Base-by-base conservation (phyloP, 2,329 filamentous ascomycete species). In the Fusarium sp. region DNA sequence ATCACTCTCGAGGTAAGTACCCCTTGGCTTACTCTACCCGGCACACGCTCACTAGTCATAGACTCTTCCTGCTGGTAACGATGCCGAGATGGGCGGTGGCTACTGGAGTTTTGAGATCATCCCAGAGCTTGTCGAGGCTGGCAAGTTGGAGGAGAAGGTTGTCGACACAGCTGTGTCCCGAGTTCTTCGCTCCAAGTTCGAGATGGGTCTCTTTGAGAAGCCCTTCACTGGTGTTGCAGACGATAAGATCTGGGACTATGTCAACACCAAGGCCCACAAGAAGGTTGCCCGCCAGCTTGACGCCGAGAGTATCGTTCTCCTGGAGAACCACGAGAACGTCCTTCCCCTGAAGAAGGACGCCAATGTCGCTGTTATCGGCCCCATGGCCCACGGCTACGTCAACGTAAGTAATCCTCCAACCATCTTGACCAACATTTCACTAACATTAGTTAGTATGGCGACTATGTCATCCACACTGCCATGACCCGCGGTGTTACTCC, bases 11-110 rank as follows among this genome's bases (percentile, higher is more conserved):
- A 86, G 70, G 84, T 83, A 71, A 62, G 79, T 20, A 15, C 5
- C 11, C 6, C 2, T 3, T 24, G 1, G 20, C 10, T 2, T 5
- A 3, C 6, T 30, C 11, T 5, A 2, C 1, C 1, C 4, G 28
- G 3, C 9, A 22, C n/a, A n/a, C 50, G 3, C 32, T 73, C 26
- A 72, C 33, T 9, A 15, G 13, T 1, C 17, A 15, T 59, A 86
- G 78, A 81, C 87, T 10, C 83, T 93, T 6, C 87, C 87, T 1
- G 89, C 90, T 6, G 91, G 91, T 5, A 90, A 88, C 49, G 91
- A 93, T 70, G 84, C 91, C 14, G 91, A 93, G 72, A 93, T 93
- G 91, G 91, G 91, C 14, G 90, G 91, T 39, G 91, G 91, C 20
- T 90, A 88, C 20, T 93, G 87, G 80, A 92, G 89, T 74, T 90